Conservation (phyloP, 208 protist genomes). For the Wallacemonas sp. region DNA sequence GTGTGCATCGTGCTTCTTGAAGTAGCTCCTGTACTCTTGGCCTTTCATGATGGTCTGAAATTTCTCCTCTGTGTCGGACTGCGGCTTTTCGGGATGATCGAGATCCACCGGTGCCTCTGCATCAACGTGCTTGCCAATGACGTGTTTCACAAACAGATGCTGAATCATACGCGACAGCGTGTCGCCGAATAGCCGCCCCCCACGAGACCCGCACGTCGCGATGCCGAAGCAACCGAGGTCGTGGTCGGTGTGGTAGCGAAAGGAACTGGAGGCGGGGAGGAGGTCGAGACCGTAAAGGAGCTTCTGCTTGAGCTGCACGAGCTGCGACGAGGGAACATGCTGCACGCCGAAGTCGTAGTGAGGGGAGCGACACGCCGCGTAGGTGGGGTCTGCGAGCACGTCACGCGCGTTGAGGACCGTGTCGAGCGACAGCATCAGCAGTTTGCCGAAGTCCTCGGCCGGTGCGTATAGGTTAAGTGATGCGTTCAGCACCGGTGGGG, state of each 20-base stretch:
- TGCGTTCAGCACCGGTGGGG: constrained; percentile 61
- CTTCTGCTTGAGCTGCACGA: constrained; percentile 31
- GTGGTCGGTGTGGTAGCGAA: constrained; percentile 61
- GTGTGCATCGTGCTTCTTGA: constrained; percentile 68
- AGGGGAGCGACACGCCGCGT: neutral
- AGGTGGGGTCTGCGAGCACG: constrained; percentile 18
- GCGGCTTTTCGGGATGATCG: constrained; percentile 35
- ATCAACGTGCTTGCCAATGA: constrained; percentile 52
- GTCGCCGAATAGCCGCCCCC: constrained; percentile 55
- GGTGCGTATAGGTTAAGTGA: constrained; percentile 78
- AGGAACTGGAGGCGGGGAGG: constrained; percentile 53
- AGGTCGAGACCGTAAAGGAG: constrained; percentile 28
- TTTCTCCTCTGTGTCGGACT: constrained; percentile 31
- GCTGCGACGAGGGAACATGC: constrained; percentile 28
- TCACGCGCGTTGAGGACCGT: constrained; percentile 65
- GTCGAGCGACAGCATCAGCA: constrained; percentile 73
- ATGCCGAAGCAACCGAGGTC: constrained; percentile 82
- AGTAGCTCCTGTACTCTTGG: constrained; percentile 56
- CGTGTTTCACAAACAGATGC: constrained; percentile 77
- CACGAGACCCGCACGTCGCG: constrained; percentile 58
- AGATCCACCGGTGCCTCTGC: constrained; percentile 45
- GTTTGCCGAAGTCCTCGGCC: constrained; percentile 78
- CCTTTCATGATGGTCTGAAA: constrained; percentile 48
- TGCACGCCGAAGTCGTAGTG: constrained; percentile 78
- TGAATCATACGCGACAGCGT: constrained; percentile 64